A percentile compares a stretch with the other conserved stretches of the same genome.
Evolutionary conservation across 2,329 filamentous ascomycete species (phyloP).

Genomic region (Allantophomopsis lycopodina): DNA sequence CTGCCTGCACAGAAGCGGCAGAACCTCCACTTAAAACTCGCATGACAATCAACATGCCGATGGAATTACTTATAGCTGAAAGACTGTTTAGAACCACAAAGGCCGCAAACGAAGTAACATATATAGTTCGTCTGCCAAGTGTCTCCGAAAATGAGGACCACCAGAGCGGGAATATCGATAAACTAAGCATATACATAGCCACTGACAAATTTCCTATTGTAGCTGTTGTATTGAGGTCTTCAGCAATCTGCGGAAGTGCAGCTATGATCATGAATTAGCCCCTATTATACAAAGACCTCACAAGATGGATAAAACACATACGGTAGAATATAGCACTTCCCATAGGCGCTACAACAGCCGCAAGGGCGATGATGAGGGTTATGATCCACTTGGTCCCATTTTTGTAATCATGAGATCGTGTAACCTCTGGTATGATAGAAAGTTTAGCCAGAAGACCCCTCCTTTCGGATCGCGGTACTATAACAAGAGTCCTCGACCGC

Average conservation of each 20-base stretch:
- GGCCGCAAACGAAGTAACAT: conserved; percentile 58
- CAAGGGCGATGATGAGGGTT: conserved; percentile 63
- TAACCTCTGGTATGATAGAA: conserved; percentile 64
- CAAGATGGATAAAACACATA: conserved; percentile 25
- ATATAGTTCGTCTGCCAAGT: conserved; percentile 63
- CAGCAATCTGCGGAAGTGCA: conserved; percentile 48
- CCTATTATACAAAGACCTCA: background rate
- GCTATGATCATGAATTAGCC: conserved; percentile 28
- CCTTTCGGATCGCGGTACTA: conserved; percentile 36
- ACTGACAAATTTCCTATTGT: conserved; percentile 65
- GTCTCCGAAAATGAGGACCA: conserved; percentile 67
- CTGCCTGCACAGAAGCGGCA: conserved; percentile 67
- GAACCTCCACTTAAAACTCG: conserved; percentile 63
- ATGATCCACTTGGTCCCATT: conserved; percentile 73
- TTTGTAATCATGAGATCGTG: conserved; percentile 60
- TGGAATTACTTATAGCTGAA: conserved; percentile 53
- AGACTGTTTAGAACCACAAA: conserved; percentile 60
- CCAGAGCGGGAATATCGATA: conserved; percentile 79
- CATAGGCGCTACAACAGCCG: conserved; percentile 66
- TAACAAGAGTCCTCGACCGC: conserved; percentile 20
- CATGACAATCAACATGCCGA: conserved; percentile 67
- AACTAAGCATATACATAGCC: conserved; percentile 68
- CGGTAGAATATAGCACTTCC: conserved; percentile 77
- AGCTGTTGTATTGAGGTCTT: conserved; percentile 44
- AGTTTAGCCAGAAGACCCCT: conserved; percentile 62